Conservation (phyloP, 129 eudicot genomes). For the Scalesia atractyloides region DNA sequence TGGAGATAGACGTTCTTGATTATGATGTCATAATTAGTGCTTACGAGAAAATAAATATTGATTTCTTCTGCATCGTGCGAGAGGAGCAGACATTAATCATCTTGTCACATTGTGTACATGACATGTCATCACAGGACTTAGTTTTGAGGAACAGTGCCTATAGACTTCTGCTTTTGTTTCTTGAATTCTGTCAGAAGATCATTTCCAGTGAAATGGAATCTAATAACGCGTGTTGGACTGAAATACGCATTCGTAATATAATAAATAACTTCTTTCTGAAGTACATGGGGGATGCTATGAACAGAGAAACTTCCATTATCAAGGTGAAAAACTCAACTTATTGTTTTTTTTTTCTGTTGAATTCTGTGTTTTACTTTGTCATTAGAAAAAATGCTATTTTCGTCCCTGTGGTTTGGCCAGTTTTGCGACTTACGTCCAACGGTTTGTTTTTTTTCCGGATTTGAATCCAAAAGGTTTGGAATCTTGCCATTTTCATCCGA, state of each 20-base stretch:
- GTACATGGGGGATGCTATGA: conserved; percentile 86
- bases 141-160: conserved; percentile 73
- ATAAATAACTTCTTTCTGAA: conserved; percentile 64
- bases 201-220: conserved; percentile 37
- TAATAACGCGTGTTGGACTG: conserved; percentile 47
- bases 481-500: too few relatives aligned
- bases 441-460: too few relatives aligned
- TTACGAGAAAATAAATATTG: conserved; percentile 53
- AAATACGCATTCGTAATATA: conserved; percentile 40
- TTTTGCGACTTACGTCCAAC: too few relatives aligned
- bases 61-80: conserved; percentile 48
- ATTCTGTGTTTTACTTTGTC: not conserved
- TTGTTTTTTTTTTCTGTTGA: not conserved
- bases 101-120: conserved; percentile 78
- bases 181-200: conserved; percentile 60
- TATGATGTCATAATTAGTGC: conserved; percentile 72
- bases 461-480: too few relatives aligned
- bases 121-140: conserved; percentile 84
- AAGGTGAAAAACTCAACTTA: conserved; percentile 41
- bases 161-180: conserved; percentile 54
- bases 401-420: too few relatives aligned
- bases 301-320: conserved; percentile 56
- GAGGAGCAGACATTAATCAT: conserved; percentile 63
- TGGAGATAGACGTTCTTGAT: conserved; percentile 81
- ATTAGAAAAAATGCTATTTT: too few relatives aligned